These are phyloP conservation scores for Cytospora mali DNA, from an alignment of 2,329 filamentous ascomycete genomes.

Conservation along the genomic window DNA sequence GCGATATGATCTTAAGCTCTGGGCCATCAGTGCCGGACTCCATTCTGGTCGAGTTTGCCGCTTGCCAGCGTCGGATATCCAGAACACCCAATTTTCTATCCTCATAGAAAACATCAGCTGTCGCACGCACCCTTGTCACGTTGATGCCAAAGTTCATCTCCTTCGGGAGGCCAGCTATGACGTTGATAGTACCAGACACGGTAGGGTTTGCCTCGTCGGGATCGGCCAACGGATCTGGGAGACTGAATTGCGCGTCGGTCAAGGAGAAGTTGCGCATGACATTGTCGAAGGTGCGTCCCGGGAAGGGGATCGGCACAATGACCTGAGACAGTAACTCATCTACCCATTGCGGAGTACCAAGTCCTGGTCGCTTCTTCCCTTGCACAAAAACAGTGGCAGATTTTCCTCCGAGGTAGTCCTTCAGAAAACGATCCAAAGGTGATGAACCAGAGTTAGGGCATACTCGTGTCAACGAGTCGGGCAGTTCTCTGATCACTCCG, in stretches of 20 bases:
- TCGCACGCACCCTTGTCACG: conserved; percentile 75
- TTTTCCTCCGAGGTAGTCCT: conserved; percentile 78
- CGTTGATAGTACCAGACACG: conserved; percentile 81
- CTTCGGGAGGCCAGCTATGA: conserved; percentile 75
- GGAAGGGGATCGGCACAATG: conserved; percentile 81
- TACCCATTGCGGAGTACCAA: conserved; percentile 79
- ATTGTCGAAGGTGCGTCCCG: conserved; percentile 77
- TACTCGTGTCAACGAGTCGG: conserved; percentile 68
- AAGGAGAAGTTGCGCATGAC: conserved; percentile 87
- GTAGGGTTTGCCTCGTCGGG: conserved; percentile 72
- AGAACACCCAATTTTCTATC: conserved; percentile 78
- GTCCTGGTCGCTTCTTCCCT: conserved; percentile 68
- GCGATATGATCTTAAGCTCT: conserved; percentile 72
- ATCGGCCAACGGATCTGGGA: conserved; percentile 80
- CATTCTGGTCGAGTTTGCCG: conserved; percentile 76
- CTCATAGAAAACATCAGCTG: conserved; percentile 80
- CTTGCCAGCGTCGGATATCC: conserved; percentile 79
- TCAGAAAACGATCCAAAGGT: conserved; percentile 80
- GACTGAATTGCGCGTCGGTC: conserved; percentile 79
- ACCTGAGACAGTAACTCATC: conserved; percentile 78
- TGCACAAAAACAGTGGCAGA: conserved; percentile 81
- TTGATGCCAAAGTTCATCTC: conserved; percentile 86
- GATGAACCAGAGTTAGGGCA: conserved; percentile 81
- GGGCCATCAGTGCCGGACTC: conserved; percentile 60
- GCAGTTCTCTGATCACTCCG: conserved; percentile 73